Evolutionary conservation across 768 basidiomycete genomes (phyloP), one percentile per base, ranked within the genome.

Genomic region (Collybia nuda): DNA sequence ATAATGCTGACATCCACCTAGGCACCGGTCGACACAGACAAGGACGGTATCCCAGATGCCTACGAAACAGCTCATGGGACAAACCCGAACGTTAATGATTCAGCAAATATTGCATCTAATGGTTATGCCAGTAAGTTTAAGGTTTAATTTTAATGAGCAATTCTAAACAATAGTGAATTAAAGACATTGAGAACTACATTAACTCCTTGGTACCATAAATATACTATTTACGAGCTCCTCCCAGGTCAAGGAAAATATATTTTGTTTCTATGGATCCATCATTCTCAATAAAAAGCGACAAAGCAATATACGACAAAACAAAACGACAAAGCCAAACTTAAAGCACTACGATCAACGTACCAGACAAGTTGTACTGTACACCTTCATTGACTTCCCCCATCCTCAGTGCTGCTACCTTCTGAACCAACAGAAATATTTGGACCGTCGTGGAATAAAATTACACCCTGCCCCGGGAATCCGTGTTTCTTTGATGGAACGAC

Each of bases 171-270:
- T 19, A 19, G 3, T 15, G 19, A 24, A 21, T 35, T 42, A n/a
- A 36, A 69, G 68, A 69, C 44, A 69, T 71, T 35, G 68, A 71
- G 49, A 69, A 69, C 52, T 70, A 68, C 41, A 58, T 66, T 52
- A 70, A 70, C 47, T 69, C 68, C 6, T 56, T 70, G 53, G 63
- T 67, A 32, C 32, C 32, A 4, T 32, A 32, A 32, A 11, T 14
- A 32, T 5, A 6, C 12, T 32, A 32, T 11, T 32, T 11, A 14
- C 12, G 32, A 32, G 12, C 32, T 32, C 32, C 32, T 11, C 7
- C 32, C 14, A 32, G 3, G 12, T 11, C 2, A 32, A 14, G 14
- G 32, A 37, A 58, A 50, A 52, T 26, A 22, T 19, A 32, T 15
- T n/a, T n/a, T 26, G 18, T 41, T 41, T 41, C 40, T 41, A 32